A percentile compares a stretch with the other conserved stretches of the same genome.
Conservation (phyloP, 139 green algal species). For the Parachlorella kessleri region DNA sequence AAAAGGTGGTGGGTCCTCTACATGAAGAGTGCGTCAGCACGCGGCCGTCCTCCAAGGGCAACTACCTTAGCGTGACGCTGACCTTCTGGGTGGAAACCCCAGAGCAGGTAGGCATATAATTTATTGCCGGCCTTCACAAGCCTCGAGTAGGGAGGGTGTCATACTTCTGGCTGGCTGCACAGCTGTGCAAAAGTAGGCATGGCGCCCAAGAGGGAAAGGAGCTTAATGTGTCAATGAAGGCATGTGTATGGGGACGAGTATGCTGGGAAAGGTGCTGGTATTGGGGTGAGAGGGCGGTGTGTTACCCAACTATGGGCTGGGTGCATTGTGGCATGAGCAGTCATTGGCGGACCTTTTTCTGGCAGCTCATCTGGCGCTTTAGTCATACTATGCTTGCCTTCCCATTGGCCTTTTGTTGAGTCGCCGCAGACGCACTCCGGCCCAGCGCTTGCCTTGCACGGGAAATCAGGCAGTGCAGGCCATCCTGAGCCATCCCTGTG, state of each 20-base stretch:
- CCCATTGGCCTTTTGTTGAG: too few species aligned
- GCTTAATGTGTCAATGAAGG: too few species aligned
- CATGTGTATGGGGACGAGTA: too few species aligned
- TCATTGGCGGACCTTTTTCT: too few species aligned
- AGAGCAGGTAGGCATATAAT: slow-evolving; percentile 31
- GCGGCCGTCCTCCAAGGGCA: slow-evolving; percentile 24
- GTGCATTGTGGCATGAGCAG: too few species aligned
- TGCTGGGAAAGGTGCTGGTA: background rate
- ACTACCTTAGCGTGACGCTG: slow-evolving; percentile 52
- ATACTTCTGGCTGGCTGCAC: background rate
- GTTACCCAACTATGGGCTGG: too few species aligned
- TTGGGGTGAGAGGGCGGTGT: background rate
- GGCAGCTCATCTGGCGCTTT: too few species aligned
- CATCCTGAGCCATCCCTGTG: background rate
- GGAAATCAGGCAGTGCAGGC: background rate
- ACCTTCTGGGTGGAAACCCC: slow-evolving; percentile 39
- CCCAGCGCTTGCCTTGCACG: background rate
- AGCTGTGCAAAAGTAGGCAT: background rate
- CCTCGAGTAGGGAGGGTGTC: background rate
- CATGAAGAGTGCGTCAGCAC: slow-evolving; percentile 33
- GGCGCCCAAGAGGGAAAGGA: too few species aligned
- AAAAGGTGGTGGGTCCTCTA: slow-evolving; percentile 42
- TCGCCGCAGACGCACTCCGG: too few species aligned
- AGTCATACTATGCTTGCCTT: too few species aligned
- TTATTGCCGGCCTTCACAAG: background rate